Evolutionary conservation across 2,329 filamentous ascomycete species (phyloP).

Genomic region (Cercospora sp.): DNA sequence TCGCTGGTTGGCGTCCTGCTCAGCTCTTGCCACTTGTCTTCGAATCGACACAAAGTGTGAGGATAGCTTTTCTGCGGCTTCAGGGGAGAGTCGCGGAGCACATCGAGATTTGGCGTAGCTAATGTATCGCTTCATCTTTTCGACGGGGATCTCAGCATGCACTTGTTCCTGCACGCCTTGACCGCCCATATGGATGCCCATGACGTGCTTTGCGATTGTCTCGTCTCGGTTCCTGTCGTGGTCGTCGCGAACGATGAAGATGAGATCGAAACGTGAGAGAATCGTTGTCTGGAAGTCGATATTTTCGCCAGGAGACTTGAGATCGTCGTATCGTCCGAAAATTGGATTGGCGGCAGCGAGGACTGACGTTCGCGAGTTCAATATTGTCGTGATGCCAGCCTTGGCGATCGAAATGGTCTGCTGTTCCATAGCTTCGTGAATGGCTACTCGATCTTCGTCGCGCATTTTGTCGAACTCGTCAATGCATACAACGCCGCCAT

Average conservation of each 20-base stretch:
- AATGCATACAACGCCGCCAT: slow-evolving; percentile 96
- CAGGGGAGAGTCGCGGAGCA: slow-evolving; percentile 82
- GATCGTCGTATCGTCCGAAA: slow-evolving; percentile 95
- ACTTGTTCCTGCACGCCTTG: slow-evolving; percentile 81
- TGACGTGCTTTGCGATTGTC: slow-evolving; percentile 92
- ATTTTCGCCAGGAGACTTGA: slow-evolving; percentile 96
- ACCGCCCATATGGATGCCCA: slow-evolving; percentile 94
- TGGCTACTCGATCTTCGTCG: slow-evolving; percentile 94
- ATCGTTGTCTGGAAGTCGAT: slow-evolving; percentile 99
- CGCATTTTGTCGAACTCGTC: slow-evolving; percentile 99
- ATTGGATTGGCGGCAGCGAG: slow-evolving; percentile 95
- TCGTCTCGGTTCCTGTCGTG: slow-evolving; percentile 89
- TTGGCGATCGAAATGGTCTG: slow-evolving; percentile 99
- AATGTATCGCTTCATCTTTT: slow-evolving; percentile 96
- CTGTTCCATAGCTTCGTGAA: slow-evolving; percentile 99
- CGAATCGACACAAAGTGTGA: slow-evolving; percentile 97
- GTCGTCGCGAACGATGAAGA: slow-evolving; percentile 96
- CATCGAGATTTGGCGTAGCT: slow-evolving; percentile 97
- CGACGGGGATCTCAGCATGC: slow-evolving; percentile 86
- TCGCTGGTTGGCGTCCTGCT: slow-evolving; percentile 83
- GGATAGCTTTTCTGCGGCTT: slow-evolving; percentile 92
- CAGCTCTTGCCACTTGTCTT: slow-evolving; percentile 86
- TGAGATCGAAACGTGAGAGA: slow-evolving; percentile 98
- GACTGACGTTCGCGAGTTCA: slow-evolving; percentile 93
- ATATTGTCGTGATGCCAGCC: slow-evolving; percentile 95